Conservation (phyloP, 1,284 basidiomycete species). For the Peniophora sp. region DNA sequence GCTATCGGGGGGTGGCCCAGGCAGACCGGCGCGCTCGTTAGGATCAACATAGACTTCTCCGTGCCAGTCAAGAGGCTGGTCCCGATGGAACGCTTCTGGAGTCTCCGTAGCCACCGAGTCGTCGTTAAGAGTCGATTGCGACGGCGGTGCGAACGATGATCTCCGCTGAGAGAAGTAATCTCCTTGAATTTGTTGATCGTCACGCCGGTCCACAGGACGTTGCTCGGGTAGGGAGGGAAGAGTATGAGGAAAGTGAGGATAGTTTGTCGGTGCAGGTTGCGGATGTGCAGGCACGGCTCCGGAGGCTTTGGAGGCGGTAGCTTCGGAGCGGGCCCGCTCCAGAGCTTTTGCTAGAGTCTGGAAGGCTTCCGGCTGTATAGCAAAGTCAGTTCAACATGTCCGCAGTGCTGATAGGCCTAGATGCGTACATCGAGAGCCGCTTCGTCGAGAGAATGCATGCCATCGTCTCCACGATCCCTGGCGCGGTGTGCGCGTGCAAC, state of each 20-base stretch:
- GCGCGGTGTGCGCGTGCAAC: slow-evolving; percentile 2
- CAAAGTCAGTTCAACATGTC: slow-evolving; percentile 2
- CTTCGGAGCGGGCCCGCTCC: slow-evolving; percentile 26
- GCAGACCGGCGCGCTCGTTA: slow-evolving; percentile 25
- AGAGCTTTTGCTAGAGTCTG: slow-evolving; percentile 37
- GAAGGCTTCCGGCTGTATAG: slow-evolving; percentile 39
- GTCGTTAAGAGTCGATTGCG: slow-evolving; percentile 1
- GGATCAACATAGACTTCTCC: slow-evolving; percentile 23
- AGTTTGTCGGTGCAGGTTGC: slow-evolving; percentile 3
- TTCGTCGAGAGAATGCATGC: slow-evolving; percentile 34
- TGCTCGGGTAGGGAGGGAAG: background rate
- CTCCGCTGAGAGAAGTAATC: slow-evolving; percentile 7
- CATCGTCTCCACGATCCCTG: background rate
- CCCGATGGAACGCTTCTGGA: background rate
- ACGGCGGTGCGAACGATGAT: background rate
- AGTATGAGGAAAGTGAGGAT: background rate
- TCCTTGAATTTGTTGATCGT: background rate
- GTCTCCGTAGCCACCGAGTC: slow-evolving; percentile 1
- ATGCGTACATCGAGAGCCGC: slow-evolving; percentile 36
- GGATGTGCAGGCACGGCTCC: slow-evolving; percentile 7
- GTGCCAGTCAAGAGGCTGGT: slow-evolving; percentile 8
- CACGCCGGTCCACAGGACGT: background rate
- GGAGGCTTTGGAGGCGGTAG: slow-evolving; percentile 7
- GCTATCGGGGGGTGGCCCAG: slow-evolving; percentile 22
- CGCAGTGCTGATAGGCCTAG: background rate